phyloP scores from a whole-genome alignment of 78 protist genomes.

The Cyanophora paradoxa region DNA sequence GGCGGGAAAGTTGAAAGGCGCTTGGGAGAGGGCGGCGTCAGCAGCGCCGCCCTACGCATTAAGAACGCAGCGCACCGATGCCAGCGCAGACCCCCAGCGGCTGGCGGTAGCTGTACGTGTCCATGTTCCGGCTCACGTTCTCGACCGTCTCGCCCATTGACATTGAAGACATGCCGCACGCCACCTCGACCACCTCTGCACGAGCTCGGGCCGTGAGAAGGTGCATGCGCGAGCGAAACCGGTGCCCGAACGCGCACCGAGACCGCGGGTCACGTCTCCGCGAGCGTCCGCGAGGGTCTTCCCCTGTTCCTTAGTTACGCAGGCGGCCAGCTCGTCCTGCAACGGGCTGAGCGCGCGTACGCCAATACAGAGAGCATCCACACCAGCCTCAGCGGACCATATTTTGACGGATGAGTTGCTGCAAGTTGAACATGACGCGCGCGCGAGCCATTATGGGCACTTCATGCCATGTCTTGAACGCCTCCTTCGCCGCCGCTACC shows the following conservation, averaged over 20 bases:
- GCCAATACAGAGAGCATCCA: not conserved
- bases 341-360: not conserved
- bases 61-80: conserved; percentile 85
- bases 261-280: conserved; percentile 48
- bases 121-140: conserved; percentile 76
- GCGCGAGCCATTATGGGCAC: conserved; percentile 68
- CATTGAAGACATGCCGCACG: conserved; percentile 66
- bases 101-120: conserved; percentile 77
- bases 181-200: conserved; percentile 85
- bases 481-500: conserved; percentile 62
- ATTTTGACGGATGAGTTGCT: conserved; percentile 67
- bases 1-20: conserved; percentile 87
- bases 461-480: conserved; percentile 73
- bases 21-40: not conserved
- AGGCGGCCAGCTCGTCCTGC: conserved; percentile 36
- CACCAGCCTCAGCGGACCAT: conserved; percentile 65
- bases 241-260: too few species aligned
- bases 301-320: conserved; percentile 86
- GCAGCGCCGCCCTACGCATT: not conserved
- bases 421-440: conserved; percentile 70
- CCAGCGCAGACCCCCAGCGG: conserved; percentile 97
- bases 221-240: too few species aligned
- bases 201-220: too few species aligned
- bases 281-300: conserved; percentile 90
- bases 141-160: conserved; percentile 88